A percentile compares a stretch with the other conserved stretches of the same genome.
Evolutionary conservation across 495 filamentous ascomycete genomes (phyloP).

Genomic region (Penicillium paxilli): DNA sequence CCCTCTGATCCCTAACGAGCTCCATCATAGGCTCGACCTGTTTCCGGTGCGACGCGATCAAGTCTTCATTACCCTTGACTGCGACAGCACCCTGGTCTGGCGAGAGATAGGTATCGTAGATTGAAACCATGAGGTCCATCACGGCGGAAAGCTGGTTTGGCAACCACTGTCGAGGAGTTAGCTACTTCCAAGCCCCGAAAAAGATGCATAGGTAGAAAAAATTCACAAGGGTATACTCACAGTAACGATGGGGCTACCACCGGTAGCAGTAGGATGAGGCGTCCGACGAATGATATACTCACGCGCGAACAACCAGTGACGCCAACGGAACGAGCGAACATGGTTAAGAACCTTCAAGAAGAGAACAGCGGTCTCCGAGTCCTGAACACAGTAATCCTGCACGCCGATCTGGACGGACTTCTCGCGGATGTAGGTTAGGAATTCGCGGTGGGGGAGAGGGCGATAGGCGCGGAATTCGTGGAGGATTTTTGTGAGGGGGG

Average conservation of each 20-base stretch:
- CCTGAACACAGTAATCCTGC: slow-evolving; percentile 60
- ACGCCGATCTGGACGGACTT: slow-evolving; percentile 56
- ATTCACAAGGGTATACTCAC: too few species aligned
- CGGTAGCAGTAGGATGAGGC: slow-evolving; percentile 81
- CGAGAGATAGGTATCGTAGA: slow-evolving; percentile 53
- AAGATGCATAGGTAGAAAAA: too few species aligned
- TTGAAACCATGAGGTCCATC: slow-evolving; percentile 68
- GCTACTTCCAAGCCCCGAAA: neutral
- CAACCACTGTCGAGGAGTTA: slow-evolving; percentile 75
- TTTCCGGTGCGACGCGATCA: slow-evolving; percentile 36
- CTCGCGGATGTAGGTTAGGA: slow-evolving; percentile 68
- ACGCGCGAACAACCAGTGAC: slow-evolving; percentile 91
- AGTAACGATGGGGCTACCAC: slow-evolving; percentile 87
- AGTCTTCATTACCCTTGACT: slow-evolving; percentile 26
- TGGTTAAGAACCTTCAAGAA: slow-evolving; percentile 77
- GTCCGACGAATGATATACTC: slow-evolving; percentile 91
- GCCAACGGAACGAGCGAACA: slow-evolving; percentile 88
- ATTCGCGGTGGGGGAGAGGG: slow-evolving; percentile 80
- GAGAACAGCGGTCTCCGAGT: slow-evolving; percentile 52
- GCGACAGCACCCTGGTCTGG: slow-evolving; percentile 33
- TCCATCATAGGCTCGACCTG: slow-evolving; percentile 70
- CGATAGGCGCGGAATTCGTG: slow-evolving; percentile 84
- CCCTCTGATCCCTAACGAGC: slow-evolving; percentile 62
- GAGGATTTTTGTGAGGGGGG: slow-evolving; percentile 80
- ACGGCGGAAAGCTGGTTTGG: slow-evolving; percentile 82